These are phyloP conservation scores for Ciborinia camelliae DNA, from an alignment of 2,329 filamentous ascomycete species.

Conservation along the genomic window DNA sequence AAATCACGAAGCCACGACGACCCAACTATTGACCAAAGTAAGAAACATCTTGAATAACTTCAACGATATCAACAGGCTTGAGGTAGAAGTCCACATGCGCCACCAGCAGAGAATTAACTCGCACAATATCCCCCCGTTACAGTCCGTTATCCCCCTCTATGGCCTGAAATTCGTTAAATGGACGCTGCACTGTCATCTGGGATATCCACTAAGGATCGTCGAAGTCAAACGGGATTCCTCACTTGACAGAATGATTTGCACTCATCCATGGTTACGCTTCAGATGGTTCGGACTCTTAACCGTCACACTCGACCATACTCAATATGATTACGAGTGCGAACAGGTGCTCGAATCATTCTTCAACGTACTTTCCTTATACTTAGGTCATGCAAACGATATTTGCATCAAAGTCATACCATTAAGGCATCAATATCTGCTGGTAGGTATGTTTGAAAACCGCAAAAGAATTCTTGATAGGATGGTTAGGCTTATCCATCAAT, in stretches of 20 bases:
- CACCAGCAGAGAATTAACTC: neutral
- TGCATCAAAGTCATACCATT: neutral
- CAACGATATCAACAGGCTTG: neutral
- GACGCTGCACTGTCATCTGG: neutral
- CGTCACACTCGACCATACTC: neutral
- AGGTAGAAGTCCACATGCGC: neutral
- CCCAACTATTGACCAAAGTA: neutral
- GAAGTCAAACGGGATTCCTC: neutral
- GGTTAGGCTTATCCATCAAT: neutral
- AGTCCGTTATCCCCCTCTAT: neutral
- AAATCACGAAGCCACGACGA: neutral
- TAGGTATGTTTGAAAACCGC: neutral
- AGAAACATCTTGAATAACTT: neutral
- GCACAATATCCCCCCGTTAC: neutral
- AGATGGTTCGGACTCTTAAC: neutral
- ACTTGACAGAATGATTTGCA: neutral
- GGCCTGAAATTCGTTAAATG: neutral
- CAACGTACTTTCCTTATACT: neutral
- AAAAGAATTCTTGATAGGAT: neutral
- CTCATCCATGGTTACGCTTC: neutral
- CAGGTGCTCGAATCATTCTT: neutral
- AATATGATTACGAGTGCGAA: neutral
- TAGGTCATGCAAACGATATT: neutral
- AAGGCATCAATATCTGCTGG: neutral
- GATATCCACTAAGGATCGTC: too few relatives aligned